Conservation (phyloP, 2,329 filamentous ascomycete genomes). For the Scedosporium boydii region DNA sequence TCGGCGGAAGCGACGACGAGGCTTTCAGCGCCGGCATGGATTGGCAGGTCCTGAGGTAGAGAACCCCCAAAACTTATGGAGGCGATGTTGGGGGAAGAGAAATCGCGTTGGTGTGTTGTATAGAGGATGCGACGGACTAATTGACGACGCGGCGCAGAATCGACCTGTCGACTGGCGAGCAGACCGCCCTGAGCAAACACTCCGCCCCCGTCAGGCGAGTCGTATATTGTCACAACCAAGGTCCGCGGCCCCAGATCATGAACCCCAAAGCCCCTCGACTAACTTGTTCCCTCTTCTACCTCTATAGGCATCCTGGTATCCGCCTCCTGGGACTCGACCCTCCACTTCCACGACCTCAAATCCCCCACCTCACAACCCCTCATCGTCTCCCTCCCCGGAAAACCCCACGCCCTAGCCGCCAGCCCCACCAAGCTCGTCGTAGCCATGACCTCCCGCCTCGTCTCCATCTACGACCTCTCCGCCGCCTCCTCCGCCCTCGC, state of each 20-base stretch:
- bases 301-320: constrained; percentile 64
- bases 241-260: constrained; percentile 21
- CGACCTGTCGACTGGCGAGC: constrained; percentile 61
- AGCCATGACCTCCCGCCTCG: constrained; percentile 87
- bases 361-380: constrained; percentile 45
- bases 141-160: constrained; percentile 31
- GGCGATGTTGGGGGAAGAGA: not conserved
- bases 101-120: not conserved
- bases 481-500: constrained; percentile 49
- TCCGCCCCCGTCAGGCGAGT: constrained; percentile 71
- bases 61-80: constrained; percentile 7
- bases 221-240: constrained; percentile 67
- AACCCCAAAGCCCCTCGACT: not conserved
- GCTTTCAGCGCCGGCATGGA: constrained; percentile 83
- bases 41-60: constrained; percentile 69
- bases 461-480: constrained; percentile 87
- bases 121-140: no score
- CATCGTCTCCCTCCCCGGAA: constrained; percentile 65
- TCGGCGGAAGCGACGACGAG: constrained; percentile 71
- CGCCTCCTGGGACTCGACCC: constrained; percentile 84
- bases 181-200: constrained; percentile 71
- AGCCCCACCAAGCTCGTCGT: constrained; percentile 78
- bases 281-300: not conserved
- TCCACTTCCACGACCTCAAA: constrained; percentile 69
- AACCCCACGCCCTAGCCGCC: constrained; percentile 79